Evolutionary conservation across 2,329 filamentous ascomycete genomes (phyloP), one percentile per base, ranked within the genome.

Genomic region (Cladosporium austrohemisphaericum): DNA sequence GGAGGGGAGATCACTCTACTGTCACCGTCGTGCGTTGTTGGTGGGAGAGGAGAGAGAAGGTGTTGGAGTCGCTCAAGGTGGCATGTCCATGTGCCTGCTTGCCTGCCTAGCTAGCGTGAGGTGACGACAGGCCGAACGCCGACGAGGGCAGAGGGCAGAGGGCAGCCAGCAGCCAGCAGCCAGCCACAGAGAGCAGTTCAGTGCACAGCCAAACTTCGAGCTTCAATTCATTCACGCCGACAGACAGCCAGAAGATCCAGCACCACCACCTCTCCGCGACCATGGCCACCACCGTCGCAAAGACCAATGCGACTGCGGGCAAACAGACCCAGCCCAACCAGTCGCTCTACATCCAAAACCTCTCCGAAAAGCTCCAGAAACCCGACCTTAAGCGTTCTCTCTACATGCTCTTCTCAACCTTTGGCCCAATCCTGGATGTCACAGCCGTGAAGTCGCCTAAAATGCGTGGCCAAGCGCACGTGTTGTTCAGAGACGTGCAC

Each of bases 381-480:
- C 76, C 81, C 53, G 91, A 97, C 66, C 73, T 98, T 33, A 84
- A 90, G 62, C 85, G 88, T 37, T 85, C 86, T 4, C 78, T 98
- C 23, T 98, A 98, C 72, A 87, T 90, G 68, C 79, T 97, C 10
- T 97, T 97, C 68, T 89, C 90, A 9, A 95, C 90, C 11, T 95
- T 95, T 66, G 93, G 93, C 32, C 83, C 89, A 1, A 86, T 98
- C 13, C 80, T 98, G 51, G 93, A 98, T 66, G 81, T 98, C 16
- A 86, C 96, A 41, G 88, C 88, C 23, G 76, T 96, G 60, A 94
- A 90, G 73, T 95, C 88, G 1, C 77, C 78, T 67, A 89, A 89
- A 72, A 96, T 97, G 91, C 85, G 93, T 41, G 93, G 93, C 3
- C 93, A 98, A 71, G 93, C 93, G 54, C 93, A 97, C 64, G 76